Evolutionary conservation across 139 green algal species (phyloP), one percentile per base, ranked within the genome.

Genomic region (Marvania coccoides): DNA sequence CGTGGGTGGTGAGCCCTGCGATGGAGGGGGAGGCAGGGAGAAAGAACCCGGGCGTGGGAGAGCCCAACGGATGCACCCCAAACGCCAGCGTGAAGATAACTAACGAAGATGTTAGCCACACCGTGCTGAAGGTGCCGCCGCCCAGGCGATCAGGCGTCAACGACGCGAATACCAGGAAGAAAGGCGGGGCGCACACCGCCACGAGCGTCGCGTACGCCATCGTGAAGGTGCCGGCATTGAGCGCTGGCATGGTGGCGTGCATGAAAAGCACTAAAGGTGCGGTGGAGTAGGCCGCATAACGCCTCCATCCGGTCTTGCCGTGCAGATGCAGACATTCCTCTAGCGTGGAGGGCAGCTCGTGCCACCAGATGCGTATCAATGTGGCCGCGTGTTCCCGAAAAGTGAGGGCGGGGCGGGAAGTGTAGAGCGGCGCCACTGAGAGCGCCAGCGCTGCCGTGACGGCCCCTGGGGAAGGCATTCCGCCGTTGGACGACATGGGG

Each of bases 221-320:
- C n/a, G 56, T 74, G 57, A 42, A 73, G 23, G 13, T 5, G n/a
- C 68, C 68, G 65, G 56, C 56, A 63, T 67, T 40, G 55, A 81
- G 35, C 14, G 70, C 54, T 6, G 74, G 74, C 70, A 80, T 81
- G 47, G 74, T 81, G 4, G 65, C 39, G 61, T 81, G 74, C 58
- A 81, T 72, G 10, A 74, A 34, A 24, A 81, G 63, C 56, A 67
- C 36, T 8, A 72, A 28, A 7, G 74, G 70, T 0, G 63, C 37
- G 19, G 56, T 73, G n/a, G 28, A 6, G 7, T 74, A 13, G 8
- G 31, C 31, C n/a, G 66, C 35, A 30, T 33, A 68, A 30, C 55
- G 29, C 3, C 39, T 6, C 8, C 31, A 38, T 15, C 66, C 66
- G 28, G 14, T 68, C 51, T 36, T 68, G 47, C 39, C 38, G 29